phyloP scores from a whole-genome alignment of 1,139 yeast species.

The Saccharomyces hybrid region DNA sequence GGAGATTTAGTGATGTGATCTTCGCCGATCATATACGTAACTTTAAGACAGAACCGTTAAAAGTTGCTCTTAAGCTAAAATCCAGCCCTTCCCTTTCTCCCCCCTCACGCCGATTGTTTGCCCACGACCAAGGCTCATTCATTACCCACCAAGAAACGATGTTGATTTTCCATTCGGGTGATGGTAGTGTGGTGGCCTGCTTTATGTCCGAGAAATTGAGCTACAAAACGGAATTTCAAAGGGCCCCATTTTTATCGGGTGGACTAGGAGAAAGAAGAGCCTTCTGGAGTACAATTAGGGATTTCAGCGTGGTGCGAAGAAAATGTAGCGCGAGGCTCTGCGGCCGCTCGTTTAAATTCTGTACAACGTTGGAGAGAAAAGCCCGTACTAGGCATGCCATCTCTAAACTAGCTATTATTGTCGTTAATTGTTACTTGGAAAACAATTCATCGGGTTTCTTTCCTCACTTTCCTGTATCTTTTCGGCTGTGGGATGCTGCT shows the following conservation, averaged over 20 bases:
- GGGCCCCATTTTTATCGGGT: constrained; percentile 1
- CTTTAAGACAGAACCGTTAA: neutral
- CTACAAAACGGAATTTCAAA: neutral
- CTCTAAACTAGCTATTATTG: neutral
- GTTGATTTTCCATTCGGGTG: neutral
- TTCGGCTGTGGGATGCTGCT: neutral
- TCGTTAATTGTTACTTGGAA: neutral
- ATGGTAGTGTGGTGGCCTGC: neutral
- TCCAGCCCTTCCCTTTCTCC: neutral
- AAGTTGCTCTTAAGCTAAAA: neutral
- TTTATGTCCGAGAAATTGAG: neutral
- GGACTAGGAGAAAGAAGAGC: neutral
- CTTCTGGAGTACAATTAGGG: neutral
- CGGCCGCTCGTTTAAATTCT: neutral
- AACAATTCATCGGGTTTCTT: constrained; percentile 1
- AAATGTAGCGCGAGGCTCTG: neutral
- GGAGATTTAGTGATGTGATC: neutral
- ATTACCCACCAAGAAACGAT: neutral
- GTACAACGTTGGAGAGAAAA: neutral
- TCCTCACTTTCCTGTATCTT: neutral
- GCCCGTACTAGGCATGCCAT: neutral
- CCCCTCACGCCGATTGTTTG: neutral
- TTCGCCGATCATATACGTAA: neutral
- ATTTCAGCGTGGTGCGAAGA: neutral
- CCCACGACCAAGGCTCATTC: neutral